Conservation (phyloP, 2,329 filamentous ascomycete species). For the Clonostachys rosea region DNA sequence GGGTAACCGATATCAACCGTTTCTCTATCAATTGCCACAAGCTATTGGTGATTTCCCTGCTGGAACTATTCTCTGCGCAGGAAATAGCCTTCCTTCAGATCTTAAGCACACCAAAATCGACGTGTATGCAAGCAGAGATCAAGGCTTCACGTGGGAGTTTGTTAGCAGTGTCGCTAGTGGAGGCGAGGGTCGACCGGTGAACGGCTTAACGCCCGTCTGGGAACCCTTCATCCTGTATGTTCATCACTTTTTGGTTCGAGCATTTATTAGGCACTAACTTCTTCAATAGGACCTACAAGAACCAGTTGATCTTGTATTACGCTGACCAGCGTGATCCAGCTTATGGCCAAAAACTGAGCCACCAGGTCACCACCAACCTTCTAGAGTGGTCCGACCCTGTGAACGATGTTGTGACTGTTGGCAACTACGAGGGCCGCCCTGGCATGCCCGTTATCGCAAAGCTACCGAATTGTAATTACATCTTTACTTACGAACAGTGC, state of each 20-base stretch:
- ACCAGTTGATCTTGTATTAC: conserved; percentile 60
- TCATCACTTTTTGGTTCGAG: too few relatives aligned
- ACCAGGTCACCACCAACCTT: conserved; percentile 56
- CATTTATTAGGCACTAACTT: too few relatives aligned
- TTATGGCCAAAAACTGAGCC: conserved; percentile 64
- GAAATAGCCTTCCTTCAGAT: conserved; percentile 49
- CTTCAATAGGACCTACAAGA: conserved; percentile 31
- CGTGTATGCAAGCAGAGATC: conserved; percentile 60
- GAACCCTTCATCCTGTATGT: neutral
- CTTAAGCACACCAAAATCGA: conserved; percentile 62
- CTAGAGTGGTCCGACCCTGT: conserved; percentile 53
- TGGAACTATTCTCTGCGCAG: conserved; percentile 58
- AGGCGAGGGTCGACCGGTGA: conserved; percentile 52
- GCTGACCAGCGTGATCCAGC: conserved; percentile 61
- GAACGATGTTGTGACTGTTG: conserved; percentile 49
- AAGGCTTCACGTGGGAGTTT: conserved; percentile 59
- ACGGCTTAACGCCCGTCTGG: conserved; percentile 43
- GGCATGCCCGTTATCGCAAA: conserved; percentile 60
- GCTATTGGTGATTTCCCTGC: conserved; percentile 42
- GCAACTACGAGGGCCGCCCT: conserved; percentile 55
- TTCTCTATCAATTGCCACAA: conserved; percentile 57
- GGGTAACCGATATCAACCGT: conserved; percentile 65
- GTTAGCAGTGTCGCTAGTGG: conserved; percentile 60
- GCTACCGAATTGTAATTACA: conserved; percentile 32
- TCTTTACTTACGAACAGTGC: conserved; percentile 62